Percentiles rank a stretch among this genome's conserved stretches.
Conservation (phyloP, 1,284 basidiomycete species). For the Xerocomus cyaneibrunnescens region DNA sequence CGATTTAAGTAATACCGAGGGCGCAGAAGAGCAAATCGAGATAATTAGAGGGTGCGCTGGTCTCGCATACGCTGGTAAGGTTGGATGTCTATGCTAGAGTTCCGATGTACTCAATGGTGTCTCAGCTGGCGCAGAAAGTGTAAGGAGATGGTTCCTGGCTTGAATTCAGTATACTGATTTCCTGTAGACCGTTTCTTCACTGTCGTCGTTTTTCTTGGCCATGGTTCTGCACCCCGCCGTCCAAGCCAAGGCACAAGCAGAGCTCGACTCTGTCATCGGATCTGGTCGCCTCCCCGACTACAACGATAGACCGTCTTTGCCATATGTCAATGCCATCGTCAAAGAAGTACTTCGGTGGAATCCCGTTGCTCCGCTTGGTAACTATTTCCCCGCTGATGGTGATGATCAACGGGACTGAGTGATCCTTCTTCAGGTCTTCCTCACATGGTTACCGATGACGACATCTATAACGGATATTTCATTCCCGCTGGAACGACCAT, state of each 20-base stretch:
- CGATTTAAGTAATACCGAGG: conserved; percentile 14
- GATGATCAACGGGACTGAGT: conserved; percentile 11
- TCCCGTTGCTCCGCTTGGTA: conserved; percentile 50
- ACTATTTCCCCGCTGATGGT: conserved; percentile 17
- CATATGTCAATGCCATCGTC: conserved; percentile 46
- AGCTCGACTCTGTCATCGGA: conserved; percentile 45
- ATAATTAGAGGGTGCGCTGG: conserved; percentile 33
- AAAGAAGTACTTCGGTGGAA: conserved; percentile 55
- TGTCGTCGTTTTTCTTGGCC: conserved; percentile 50
- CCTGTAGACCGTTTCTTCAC: conserved; percentile 42
- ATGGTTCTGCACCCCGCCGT: conserved; percentile 49
- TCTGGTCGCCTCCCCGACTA: conserved; percentile 45
- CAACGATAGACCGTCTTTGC: conserved; percentile 42
- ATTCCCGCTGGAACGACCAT: conserved; percentile 43
- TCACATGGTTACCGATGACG: conserved; percentile 44
- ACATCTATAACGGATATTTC: conserved; percentile 39
- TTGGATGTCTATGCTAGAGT: not conserved
- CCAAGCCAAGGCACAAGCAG: conserved; percentile 45
- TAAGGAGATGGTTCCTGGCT: conserved; percentile 8
- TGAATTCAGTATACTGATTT: conserved; percentile 10
- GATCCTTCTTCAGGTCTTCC: conserved; percentile 38
- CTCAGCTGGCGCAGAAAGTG: conserved; percentile 34
- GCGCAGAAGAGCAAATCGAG: conserved; percentile 23
- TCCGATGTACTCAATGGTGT: conserved; percentile 8
- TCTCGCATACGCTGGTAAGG: conserved; percentile 34